Evolutionary conservation across 2,329 filamentous ascomycete genomes (phyloP), one percentile per base, ranked within the genome.

Genomic region (Aaosphaeria pasadenensis): DNA sequence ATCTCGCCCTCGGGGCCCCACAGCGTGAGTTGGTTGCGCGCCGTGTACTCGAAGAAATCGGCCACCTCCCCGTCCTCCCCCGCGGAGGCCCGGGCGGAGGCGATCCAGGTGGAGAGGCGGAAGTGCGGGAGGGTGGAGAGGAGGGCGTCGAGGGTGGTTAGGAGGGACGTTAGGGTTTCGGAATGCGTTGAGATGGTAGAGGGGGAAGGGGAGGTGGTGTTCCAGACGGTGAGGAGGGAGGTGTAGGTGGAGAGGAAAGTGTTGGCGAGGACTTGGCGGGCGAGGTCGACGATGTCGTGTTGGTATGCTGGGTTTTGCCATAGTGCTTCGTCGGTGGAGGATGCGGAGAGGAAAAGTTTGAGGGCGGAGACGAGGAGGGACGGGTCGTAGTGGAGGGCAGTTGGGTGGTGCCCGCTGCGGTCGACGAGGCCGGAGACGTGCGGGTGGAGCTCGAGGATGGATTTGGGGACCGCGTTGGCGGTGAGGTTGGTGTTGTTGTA

Each of bases 401-500:
- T 77, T 2, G 71, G 61, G 44, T 75, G 67, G 56, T 74, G 69
- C n/a, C 71, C 71, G 1, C 70, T 72, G 1, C 67, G 56, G 43
- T 69, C 69, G 11, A 70, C 45, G 7, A 79, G 58, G 28, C 71
- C 71, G 5, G 67, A 68, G 6, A 71, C 67, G 49, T 67, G 72
- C 1, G 77, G 77, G 2, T 67, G 58, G 1, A 77, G 64, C 53
- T 78, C 76, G 51, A 75, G 66, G 45, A 77, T 74, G 7, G 74
- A 72, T 54, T 77, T 76, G 6, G 71, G 63, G 5, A 77, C 74
- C 5, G 72, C 67, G 43, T 60, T 61, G n/a, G 64, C 58, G 6
- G 62, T 66, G n/a, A 74, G 55, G 43, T 78, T 70, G 0, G 73
- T 75, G 63, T 77, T 78, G 63, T 77, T 77, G 59, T 77, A 80